Evolutionary conservation across 2,329 filamentous ascomycete species (phyloP), one percentile per base, ranked within the genome.

Genomic region (Aspergillus floridensis): DNA sequence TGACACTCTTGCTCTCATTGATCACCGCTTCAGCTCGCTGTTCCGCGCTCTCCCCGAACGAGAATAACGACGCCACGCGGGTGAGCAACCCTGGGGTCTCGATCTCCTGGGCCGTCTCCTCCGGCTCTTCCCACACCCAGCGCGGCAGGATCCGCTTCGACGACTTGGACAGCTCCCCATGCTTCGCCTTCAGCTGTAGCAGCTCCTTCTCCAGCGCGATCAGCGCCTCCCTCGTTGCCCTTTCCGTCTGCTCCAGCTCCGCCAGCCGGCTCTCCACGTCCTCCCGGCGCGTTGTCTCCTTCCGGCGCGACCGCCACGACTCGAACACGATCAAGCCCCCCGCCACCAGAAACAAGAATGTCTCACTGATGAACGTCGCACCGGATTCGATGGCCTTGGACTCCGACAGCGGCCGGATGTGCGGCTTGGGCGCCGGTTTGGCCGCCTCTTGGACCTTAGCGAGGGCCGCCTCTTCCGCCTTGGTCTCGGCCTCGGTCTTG

Each of bases 371-470:
- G 67, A 90, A 89, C 63, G 87, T 89, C 3, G 87, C 87, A 3
- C 87, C 87, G 41, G 84, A 82, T 69, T 90, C 87, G 57, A 90
- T 89, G 0, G 87, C 87, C 66, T 88, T 88, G 12, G 84, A 81
- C 70, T 90, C 87, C 2, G 84, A 85, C 11, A 90, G 76, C 7
- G 87, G 87, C 49, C 86, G 78, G 58, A 89, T 88, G 35, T 81
- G 81, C 5, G 83, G 83, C 58, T 77, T 77, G 26, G 72, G 76
- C 46, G 71, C 75, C 60, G 78, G 74, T 61, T 82, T 80, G 49
- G 80, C 77, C 54, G 82, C 76, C 65, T 80, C 81, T 46, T 75
- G 73, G 38, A 71, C 71, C 59, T 75, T 76, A 19, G 72, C 79
- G 4, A 79, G 71, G 47, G 81, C 77, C 21, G 77, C 78, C 62